phyloP scores from a whole-genome alignment of 2,329 filamentous ascomycete species.

The Fusarium bactridioides region DNA sequence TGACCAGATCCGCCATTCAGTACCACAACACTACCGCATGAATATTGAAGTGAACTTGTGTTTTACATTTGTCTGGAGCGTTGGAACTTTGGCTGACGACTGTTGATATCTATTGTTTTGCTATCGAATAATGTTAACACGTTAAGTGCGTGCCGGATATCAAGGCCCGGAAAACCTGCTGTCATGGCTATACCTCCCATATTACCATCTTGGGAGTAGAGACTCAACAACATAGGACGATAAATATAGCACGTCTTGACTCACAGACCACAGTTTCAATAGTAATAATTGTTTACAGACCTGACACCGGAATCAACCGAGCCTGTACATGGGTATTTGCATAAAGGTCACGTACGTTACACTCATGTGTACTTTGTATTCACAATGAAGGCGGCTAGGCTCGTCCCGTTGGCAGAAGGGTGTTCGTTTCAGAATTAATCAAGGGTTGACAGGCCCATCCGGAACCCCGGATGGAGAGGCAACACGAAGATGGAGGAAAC shows the following conservation, averaged over 20 bases:
- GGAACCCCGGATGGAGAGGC: constrained; percentile 1
- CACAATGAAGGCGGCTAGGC: constrained; percentile 10
- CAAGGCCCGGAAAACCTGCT: neutral
- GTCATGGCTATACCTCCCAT: neutral
- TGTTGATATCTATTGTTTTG: neutral
- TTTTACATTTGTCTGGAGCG: neutral
- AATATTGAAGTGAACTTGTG: neutral
- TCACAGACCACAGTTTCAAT: constrained; percentile 10
- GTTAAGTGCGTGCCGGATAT: neutral
- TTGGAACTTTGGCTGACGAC: neutral
- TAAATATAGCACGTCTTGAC: constrained; percentile 1
- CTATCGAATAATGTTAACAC: neutral
- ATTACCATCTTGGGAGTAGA: constrained; percentile 1
- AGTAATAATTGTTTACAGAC: neutral
- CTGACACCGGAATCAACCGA: constrained; percentile 31
- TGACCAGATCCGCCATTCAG: neutral
- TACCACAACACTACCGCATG: neutral
- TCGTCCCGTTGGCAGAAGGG: constrained; percentile 8
- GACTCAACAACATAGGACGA: constrained; percentile 5
- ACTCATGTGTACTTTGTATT: neutral
- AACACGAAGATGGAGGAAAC: constrained; percentile 4
- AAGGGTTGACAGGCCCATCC: constrained; percentile 11
- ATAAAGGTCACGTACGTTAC: neutral
- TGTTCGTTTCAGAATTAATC: constrained; percentile 26
- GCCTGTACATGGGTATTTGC: constrained; percentile 15